Conservation (phyloP, 768 basidiomycete genomes). For the Rossbeevera mucosa region DNA sequence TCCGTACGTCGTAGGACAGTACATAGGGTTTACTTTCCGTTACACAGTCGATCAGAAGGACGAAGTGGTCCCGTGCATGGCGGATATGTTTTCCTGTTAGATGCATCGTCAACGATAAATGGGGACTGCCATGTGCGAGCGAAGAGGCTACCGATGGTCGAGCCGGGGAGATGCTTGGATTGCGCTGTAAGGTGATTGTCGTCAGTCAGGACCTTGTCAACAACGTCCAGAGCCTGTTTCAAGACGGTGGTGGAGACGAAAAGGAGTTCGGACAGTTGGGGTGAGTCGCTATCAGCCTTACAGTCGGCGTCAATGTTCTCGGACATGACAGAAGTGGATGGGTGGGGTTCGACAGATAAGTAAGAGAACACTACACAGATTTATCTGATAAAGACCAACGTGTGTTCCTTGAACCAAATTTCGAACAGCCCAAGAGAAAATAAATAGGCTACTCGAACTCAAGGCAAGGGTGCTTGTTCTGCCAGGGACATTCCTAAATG, state of each 20-base stretch:
- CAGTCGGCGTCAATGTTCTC: conserved; percentile 10
- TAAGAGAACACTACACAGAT: conserved; percentile 13
- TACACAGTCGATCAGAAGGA: conserved; percentile 56
- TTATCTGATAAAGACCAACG: conserved; percentile 4
- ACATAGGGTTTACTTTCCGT: conserved; percentile 43
- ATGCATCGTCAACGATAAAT: background rate
- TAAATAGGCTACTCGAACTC: conserved; percentile 65
- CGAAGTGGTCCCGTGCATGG: conserved; percentile 81
- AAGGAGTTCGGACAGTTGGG: conserved; percentile 50
- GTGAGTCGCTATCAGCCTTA: conserved; percentile 14
- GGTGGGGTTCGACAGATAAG: conserved; percentile 8
- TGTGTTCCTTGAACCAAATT: conserved; percentile 82
- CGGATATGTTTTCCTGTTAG: conserved; percentile 75
- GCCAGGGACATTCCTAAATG: conserved; percentile 53
- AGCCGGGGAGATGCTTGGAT: conserved; percentile 79
- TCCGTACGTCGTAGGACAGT: conserved; percentile 72
- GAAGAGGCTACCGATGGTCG: conserved; percentile 65
- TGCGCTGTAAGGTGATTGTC: conserved; percentile 65
- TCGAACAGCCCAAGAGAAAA: conserved; percentile 53
- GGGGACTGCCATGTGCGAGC: background rate
- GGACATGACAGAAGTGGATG: conserved; percentile 22
- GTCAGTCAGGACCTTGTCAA: conserved; percentile 59
- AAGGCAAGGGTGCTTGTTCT: conserved; percentile 63
- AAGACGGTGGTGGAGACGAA: conserved; percentile 65
- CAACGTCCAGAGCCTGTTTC: conserved; percentile 66